Conservation (phyloP, 2,329 filamentous ascomycete genomes). For the Zymoseptoria passerinii region DNA sequence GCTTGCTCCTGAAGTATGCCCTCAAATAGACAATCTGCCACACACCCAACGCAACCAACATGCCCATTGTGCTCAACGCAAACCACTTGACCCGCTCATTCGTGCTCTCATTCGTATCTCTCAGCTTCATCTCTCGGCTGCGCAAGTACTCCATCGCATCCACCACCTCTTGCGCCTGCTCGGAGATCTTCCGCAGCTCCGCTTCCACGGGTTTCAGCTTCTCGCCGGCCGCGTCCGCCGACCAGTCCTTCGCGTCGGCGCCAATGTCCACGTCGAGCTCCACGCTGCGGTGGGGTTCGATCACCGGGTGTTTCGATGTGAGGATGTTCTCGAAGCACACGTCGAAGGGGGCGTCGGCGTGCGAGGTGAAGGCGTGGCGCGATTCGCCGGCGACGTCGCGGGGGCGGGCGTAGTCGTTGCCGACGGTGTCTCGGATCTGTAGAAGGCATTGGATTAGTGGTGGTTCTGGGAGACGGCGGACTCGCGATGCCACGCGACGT, state of each 20-base stretch:
- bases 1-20: conserved; percentile 81
- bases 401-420: conserved; percentile 89
- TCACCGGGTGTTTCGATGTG: conserved; percentile 34
- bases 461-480: not conserved
- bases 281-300: conserved; percentile 57
- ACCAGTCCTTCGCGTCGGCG: conserved; percentile 97
- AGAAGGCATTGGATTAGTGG: not conserved
- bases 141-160: conserved; percentile 94
- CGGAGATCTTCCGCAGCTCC: conserved; percentile 85
- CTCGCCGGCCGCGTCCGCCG: conserved; percentile 87
- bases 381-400: conserved; percentile 88
- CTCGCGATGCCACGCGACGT: not conserved
- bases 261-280: conserved; percentile 95
- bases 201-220: conserved; percentile 97
- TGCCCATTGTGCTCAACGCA: conserved; percentile 83
- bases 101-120: conserved; percentile 99
- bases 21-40: conserved; percentile 98
- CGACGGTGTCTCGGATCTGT: conserved; percentile 91
- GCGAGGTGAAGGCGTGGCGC: conserved; percentile 87
- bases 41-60: conserved; percentile 77
- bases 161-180: conserved; percentile 81
- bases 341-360: conserved; percentile 85
- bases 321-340: conserved; percentile 91
- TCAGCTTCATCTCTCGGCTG: conserved; percentile 79
- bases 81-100: conserved; percentile 99